A percentile compares a stretch with the other conserved stretches of the same genome.
These are phyloP conservation scores for Cryptococcus sp. DNA, from an alignment of 1,284 basidiomycete genomes.

Conservation along the genomic window DNA sequence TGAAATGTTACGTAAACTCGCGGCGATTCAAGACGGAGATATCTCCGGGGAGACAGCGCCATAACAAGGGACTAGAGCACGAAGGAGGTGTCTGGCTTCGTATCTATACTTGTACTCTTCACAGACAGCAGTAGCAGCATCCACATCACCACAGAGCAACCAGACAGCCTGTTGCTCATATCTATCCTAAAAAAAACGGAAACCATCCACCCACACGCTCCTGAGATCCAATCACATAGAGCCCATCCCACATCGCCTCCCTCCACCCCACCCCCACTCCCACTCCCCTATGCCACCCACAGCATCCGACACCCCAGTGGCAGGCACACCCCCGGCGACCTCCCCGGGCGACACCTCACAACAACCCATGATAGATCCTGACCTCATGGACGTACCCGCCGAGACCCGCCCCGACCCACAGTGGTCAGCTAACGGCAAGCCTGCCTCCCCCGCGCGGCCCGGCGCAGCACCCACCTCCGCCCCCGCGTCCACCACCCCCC, in stretches of 20 bases:
- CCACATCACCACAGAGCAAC: too few species aligned
- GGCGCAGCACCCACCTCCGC: background rate
- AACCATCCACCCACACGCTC: background rate
- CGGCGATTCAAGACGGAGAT: too few species aligned
- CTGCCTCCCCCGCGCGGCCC: background rate
- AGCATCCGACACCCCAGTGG: background rate
- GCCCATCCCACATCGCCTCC: background rate
- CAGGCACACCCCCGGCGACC: conserved; percentile 2
- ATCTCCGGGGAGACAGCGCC: too few species aligned
- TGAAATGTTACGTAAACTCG: background rate
- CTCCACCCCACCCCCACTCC: background rate
- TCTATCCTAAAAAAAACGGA: too few species aligned
- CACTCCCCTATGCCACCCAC: background rate
- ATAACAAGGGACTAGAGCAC: too few species aligned
- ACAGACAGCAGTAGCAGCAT: too few species aligned
- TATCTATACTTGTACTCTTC: too few species aligned
- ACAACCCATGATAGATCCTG: conserved; percentile 33
- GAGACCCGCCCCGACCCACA: background rate
- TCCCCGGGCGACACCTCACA: background rate
- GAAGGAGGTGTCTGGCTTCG: too few species aligned
- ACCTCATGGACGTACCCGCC: conserved; percentile 34
- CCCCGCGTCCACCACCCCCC: too few species aligned
- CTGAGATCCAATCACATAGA: background rate
- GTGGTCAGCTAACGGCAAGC: conserved; percentile 7
- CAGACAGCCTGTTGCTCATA: too few species aligned